These are phyloP conservation scores for Barnettozyma californica DNA, from an alignment of 805 yeast species.

Conservation along the genomic window DNA sequence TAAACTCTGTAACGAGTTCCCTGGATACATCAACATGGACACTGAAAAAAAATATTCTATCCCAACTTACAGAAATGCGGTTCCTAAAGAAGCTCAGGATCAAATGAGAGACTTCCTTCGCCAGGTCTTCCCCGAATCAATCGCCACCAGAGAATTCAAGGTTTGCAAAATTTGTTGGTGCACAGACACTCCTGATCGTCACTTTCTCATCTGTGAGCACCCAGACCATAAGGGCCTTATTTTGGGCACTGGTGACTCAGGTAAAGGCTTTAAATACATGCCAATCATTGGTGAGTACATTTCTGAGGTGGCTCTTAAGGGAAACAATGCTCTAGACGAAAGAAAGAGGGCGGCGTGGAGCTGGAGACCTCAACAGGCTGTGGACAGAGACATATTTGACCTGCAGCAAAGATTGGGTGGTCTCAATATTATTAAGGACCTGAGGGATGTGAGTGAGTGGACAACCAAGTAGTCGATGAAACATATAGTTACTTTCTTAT, in stretches of 20 bases:
- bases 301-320: slow-evolving; percentile 27
- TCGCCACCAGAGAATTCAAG: slow-evolving; percentile 27
- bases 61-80: slow-evolving; percentile 27
- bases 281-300: slow-evolving; percentile 31
- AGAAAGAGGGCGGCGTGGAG: slow-evolving; percentile 26
- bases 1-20: slow-evolving; percentile 37
- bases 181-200: slow-evolving; percentile 32
- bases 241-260: slow-evolving; percentile 34
- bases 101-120: slow-evolving; percentile 29
- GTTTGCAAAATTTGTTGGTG: slow-evolving; percentile 33
- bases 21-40: slow-evolving; percentile 30
- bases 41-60: slow-evolving; percentile 17
- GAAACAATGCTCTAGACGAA: slow-evolving; percentile 25
- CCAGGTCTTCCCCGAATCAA: slow-evolving; percentile 28
- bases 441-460: slow-evolving; percentile 18
- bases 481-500: no score
- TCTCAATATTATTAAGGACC: slow-evolving; percentile 24
- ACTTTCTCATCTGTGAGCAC: slow-evolving; percentile 28
- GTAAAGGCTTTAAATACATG: slow-evolving; percentile 34
- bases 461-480: background rate
- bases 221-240: slow-evolving; percentile 26
- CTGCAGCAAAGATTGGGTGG: slow-evolving; percentile 29
- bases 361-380: slow-evolving; percentile 32
- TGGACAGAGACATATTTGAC: slow-evolving; percentile 23
- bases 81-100: slow-evolving; percentile 31